phyloP scores from a whole-genome alignment of 1,284 basidiomycete species.

The Microbotryomycetes sp. region DNA sequence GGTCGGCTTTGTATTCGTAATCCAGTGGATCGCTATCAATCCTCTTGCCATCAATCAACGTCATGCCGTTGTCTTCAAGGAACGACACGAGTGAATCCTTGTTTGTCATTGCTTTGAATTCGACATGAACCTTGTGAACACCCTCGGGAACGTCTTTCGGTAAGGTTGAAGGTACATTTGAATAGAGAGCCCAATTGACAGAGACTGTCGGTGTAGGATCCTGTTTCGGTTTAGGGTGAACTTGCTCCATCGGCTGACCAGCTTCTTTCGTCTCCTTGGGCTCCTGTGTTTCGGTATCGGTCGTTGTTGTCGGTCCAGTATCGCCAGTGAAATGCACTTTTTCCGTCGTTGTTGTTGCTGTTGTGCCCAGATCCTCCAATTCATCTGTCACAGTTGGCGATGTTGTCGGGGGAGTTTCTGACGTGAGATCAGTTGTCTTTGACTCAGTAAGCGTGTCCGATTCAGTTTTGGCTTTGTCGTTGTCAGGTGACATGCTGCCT shows the following conservation, averaged over 20 bases:
- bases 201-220: background rate
- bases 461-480: background rate
- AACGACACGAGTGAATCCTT: background rate
- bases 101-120: background rate
- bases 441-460: background rate
- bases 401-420: background rate
- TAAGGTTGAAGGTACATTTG: background rate
- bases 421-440: background rate
- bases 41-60: background rate
- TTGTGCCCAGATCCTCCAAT: background rate
- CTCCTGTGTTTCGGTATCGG: background rate
- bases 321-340: background rate
- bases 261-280: no score
- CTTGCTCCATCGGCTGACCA: background rate
- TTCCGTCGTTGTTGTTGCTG: background rate
- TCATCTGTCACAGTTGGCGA: background rate
- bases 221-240: background rate
- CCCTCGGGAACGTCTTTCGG: background rate
- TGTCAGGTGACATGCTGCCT: background rate
- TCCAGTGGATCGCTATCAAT: background rate
- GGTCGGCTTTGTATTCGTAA: background rate
- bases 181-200: background rate
- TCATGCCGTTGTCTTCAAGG: background rate
- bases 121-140: background rate
- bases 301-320: background rate